phyloP scores from a whole-genome alignment of 345 rosid species.

The Turritis glabra region DNA sequence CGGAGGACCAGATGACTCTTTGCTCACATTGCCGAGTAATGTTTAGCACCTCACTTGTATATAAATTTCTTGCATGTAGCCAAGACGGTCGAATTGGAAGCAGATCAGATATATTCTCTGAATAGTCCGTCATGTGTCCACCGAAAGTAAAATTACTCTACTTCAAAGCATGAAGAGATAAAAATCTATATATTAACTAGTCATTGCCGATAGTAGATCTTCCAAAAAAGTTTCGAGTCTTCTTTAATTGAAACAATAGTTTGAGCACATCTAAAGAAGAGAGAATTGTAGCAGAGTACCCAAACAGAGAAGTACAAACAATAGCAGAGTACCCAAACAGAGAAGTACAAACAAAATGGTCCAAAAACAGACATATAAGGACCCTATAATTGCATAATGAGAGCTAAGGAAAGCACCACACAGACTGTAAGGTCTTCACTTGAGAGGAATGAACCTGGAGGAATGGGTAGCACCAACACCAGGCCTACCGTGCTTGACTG shows the following conservation, averaged over 20 bases:
- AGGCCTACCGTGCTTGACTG: slow-evolving; percentile 73
- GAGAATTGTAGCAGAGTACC: neutral
- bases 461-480: slow-evolving; percentile 75
- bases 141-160: neutral
- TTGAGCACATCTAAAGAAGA: neutral
- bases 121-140: neutral
- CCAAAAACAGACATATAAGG: neutral
- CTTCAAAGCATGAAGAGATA: neutral
- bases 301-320: neutral
- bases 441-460: slow-evolving; percentile 79
- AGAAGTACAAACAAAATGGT: neutral
- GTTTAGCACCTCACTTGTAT: too few relatives aligned
- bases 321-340: neutral
- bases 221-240: neutral
- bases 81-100: neutral
- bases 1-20: neutral
- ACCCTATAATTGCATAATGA: neutral
- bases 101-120: neutral
- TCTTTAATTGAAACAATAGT: slow-evolving; percentile 36
- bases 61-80: neutral
- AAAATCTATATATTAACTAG: neutral
- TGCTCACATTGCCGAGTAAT: neutral
- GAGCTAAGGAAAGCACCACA: neutral
- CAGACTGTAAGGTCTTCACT: slow-evolving; percentile 31
- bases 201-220: neutral